phyloP scores from a whole-genome alignment of 768 basidiomycete genomes.

The Lactarius sanguifluus region DNA sequence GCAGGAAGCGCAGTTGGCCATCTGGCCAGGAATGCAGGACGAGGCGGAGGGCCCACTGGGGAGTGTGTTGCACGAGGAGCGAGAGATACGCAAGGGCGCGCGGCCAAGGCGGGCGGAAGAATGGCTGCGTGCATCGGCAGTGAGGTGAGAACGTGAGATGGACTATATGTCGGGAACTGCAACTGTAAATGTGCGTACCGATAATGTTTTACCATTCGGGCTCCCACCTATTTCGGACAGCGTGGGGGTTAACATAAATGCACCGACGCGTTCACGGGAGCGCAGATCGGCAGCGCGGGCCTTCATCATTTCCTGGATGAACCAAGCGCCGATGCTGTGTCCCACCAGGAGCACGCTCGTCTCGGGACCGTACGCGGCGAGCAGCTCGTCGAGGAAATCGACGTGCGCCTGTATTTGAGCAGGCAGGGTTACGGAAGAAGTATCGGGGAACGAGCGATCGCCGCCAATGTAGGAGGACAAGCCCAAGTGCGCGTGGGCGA shows the following conservation, averaged over 20 bases:
- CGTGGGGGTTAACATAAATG: constrained; percentile 71
- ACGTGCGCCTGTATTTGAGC: constrained; percentile 22
- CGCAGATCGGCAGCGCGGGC: constrained; percentile 52
- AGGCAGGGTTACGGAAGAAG: constrained; percentile 12
- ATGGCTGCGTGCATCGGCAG: constrained; percentile 37
- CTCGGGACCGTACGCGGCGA: constrained; percentile 51
- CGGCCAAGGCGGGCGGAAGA: constrained; percentile 50
- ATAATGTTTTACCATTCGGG: constrained; percentile 60
- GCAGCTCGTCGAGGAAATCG: constrained; percentile 55
- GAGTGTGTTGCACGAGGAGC: constrained; percentile 40
- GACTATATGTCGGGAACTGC: not conserved
- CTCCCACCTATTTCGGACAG: constrained; percentile 60
- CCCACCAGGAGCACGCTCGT: constrained; percentile 51
- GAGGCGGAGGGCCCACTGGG: constrained; percentile 43
- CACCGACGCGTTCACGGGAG: constrained; percentile 34
- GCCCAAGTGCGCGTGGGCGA: constrained; percentile 44
- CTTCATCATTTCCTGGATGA: constrained; percentile 55
- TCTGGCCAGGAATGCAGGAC: constrained; percentile 54
- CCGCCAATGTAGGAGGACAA: constrained; percentile 43
- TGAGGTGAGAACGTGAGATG: not conserved
- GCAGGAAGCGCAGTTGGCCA: constrained; percentile 47
- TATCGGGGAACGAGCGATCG: constrained; percentile 41
- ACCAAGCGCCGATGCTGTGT: constrained; percentile 76
- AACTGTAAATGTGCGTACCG: constrained; percentile 43
- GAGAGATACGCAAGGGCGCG: constrained; percentile 48